Percentiles rank a stretch among this genome's conserved stretches.
These are phyloP conservation scores for Stachybotrys chartarum DNA, from an alignment of 2,329 filamentous ascomycete genomes.

Conservation along the genomic window DNA sequence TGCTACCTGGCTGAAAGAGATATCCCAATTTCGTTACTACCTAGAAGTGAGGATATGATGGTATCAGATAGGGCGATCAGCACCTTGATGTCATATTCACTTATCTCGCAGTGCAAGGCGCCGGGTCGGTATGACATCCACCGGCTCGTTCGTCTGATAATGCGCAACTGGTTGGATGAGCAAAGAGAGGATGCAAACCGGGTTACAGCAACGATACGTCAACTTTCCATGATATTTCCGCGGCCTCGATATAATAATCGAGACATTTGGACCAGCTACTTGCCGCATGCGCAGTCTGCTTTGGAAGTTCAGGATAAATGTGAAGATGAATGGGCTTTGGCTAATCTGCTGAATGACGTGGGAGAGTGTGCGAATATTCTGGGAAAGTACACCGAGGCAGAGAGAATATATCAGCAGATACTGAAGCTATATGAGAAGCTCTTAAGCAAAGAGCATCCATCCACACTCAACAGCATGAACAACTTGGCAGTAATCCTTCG, in stretches of 20 bases:
- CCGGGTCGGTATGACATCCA: slow-evolving; percentile 19
- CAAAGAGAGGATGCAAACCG: slow-evolving; percentile 4
- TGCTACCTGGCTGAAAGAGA: slow-evolving; percentile 12
- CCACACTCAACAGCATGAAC: slow-evolving; percentile 8
- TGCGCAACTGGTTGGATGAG: slow-evolving; percentile 16
- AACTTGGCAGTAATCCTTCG: slow-evolving; percentile 6
- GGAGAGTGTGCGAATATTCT: too few relatives aligned
- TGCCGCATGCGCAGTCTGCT: slow-evolving; percentile 12
- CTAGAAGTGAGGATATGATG: slow-evolving; percentile 4
- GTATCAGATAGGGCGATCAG: slow-evolving; percentile 14
- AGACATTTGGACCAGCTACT: slow-evolving; percentile 13
- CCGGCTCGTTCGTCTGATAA: slow-evolving; percentile 20
- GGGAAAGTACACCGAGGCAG: slow-evolving; percentile 2
- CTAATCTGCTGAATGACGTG: background rate
- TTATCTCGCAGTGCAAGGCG: slow-evolving; percentile 16
- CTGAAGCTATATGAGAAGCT: background rate
- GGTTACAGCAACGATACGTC: background rate
- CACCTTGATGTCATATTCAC: slow-evolving; percentile 18
- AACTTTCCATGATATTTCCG: slow-evolving; percentile 7
- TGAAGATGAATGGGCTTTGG: background rate
- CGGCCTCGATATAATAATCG: slow-evolving; percentile 7
- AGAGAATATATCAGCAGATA: background rate
- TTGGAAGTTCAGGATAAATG: slow-evolving; percentile 1
- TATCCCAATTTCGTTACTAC: slow-evolving; percentile 5
- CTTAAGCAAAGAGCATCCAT: background rate